Base-by-base conservation (phyloP, 768 basidiomycete species). In the Pulveroboletus sp. region DNA sequence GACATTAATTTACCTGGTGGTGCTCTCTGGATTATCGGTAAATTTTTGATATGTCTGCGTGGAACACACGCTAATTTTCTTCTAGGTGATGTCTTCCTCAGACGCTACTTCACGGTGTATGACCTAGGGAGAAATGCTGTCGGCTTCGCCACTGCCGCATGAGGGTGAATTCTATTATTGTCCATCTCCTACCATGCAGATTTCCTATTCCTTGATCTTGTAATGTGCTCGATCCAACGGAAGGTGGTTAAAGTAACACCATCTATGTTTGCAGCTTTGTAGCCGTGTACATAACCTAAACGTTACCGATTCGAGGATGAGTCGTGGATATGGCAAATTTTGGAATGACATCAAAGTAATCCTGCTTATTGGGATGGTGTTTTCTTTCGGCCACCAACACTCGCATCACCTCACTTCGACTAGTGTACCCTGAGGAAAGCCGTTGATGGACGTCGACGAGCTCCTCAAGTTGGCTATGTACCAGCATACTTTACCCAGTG, bases 91-190 rank as follows among this genome's bases (percentile, higher is more conserved):
- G 87, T 83, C 53, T 96, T 95, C 82, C 82, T 96, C 47, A 86
- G 94, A 69, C 89, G 84, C 64, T 93, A 86, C 69, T 89, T 77
- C 71, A 90, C 89, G n/a, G 87, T 93, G n/a, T 93, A 91, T 60
- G 89, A 93, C 61, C 76, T 86, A 24, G 84, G 76, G 31, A 74
- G 71, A 55, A 58, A 92, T 67, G 91, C 91, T 36, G 87, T 95
- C 54, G 93, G 91, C 38, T 93, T 94, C 58, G 93, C 92, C 21
- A 50, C 50, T n/a, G 60, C 75, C 17, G 57, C 46, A n/a, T 76
- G 54, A 71, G 47, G 28, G n/a, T 33, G 15, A 45, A 11, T 39
- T 43, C 27, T 32, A 39, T n/a, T 26, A 31, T 9, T 5, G 2
- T 36, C 21, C 37, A 15, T 15, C 18, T 31, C 11, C 21, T 43